Base-by-base conservation (phyloP, 2,329 filamentous ascomycete genomes). In the Fusarium fujikuroi region DNA sequence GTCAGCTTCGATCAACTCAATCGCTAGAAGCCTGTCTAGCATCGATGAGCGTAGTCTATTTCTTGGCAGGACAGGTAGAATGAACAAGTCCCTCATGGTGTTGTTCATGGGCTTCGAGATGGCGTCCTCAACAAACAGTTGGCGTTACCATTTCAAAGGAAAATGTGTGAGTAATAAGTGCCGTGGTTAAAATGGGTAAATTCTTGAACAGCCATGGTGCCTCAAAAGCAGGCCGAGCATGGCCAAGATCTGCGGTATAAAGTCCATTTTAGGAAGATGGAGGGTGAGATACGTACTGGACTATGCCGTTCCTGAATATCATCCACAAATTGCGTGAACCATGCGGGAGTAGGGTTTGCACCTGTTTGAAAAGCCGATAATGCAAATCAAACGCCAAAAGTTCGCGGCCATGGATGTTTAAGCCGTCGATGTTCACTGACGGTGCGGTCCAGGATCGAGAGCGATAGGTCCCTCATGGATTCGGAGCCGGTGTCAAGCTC, bases 271-370 rank as follows among this genome's bases (percentile, higher is more conserved):
- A 36, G 71, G 71, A 59, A 47, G 21, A 60, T 61, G 53, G 63
- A 57, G 40, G 60, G 47, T 30, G 54, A 50, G 47, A 47, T 66
- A 74, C 63, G 63, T 63, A 65, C 30, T 47, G 14, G 23, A 28
- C 64, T 60, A 52, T 62, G 36, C 63, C 56, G 72, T 74, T 75
- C 72, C 72, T 74, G 72, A 73, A 65, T 63, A 72, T 62, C 63
- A 49, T 65, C 44, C 63, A 54, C 56, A 74, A 62, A 61, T 37
- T 30, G 52, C 53, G 46, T 58, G 58, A 47, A 67, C 66, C 44
- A 42, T 34, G 50, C 34, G 47, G n/a, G 43, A 34, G 60, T 59
- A 69, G 59, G 36, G 68, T 60, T 73, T 52, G n/a, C 16, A 11
- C 4, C 30, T 9, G 9, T 52, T 52, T 36, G 49, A 36, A 32